Percentiles rank a stretch among this genome's conserved stretches.
Evolutionary conservation across 2,329 filamentous ascomycete species (phyloP).

Genomic region (Incumbomyces delicatus): DNA sequence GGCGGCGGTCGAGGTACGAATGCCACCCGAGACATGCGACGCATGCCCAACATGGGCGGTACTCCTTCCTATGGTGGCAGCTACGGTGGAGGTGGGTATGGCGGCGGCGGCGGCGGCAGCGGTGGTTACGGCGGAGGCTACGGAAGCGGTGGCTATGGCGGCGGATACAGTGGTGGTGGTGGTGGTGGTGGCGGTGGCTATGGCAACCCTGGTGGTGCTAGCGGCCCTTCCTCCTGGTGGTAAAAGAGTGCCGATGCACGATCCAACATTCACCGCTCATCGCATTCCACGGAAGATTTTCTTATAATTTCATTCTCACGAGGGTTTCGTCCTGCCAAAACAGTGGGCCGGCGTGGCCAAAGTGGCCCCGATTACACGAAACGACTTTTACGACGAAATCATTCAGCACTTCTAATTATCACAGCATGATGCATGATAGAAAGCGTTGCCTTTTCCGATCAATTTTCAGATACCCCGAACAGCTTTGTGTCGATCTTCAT

Average conservation of each 20-base stretch:
- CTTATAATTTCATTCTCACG: not conserved
- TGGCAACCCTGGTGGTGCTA: slow-evolving; percentile 41
- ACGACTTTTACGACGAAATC: slow-evolving; percentile 15
- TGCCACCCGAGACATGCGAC: slow-evolving; percentile 84
- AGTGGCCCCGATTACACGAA: slow-evolving; percentile 21
- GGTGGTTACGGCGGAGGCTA: slow-evolving; percentile 24
- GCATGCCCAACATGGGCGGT: slow-evolving; percentile 41
- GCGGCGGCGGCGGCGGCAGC: slow-evolving; percentile 20
- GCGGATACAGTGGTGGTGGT: slow-evolving; percentile 25
- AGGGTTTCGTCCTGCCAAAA: no score
- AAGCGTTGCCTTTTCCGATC: slow-evolving; percentile 41
- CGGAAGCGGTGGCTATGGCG: slow-evolving; percentile 20
- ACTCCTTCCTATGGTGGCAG: slow-evolving; percentile 28
- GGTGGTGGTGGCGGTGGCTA: slow-evolving; percentile 32
- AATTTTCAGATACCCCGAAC: slow-evolving; percentile 39
- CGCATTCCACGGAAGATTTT: slow-evolving; percentile 15
- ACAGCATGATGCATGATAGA: slow-evolving; percentile 42
- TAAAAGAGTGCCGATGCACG: slow-evolving; percentile 22
- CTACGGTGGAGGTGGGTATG: slow-evolving; percentile 22
- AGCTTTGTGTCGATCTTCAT: slow-evolving; percentile 31
- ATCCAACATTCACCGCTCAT: no score
- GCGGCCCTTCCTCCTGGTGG: slow-evolving; percentile 44
- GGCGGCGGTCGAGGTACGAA: slow-evolving; percentile 35
- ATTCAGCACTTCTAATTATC: slow-evolving; percentile 22
- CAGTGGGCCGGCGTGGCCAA: slow-evolving; percentile 28